Percentiles rank a stretch among this genome's conserved stretches.
Conservation (phyloP, 495 filamentous ascomycete genomes). For the Daldinia concentrica region DNA sequence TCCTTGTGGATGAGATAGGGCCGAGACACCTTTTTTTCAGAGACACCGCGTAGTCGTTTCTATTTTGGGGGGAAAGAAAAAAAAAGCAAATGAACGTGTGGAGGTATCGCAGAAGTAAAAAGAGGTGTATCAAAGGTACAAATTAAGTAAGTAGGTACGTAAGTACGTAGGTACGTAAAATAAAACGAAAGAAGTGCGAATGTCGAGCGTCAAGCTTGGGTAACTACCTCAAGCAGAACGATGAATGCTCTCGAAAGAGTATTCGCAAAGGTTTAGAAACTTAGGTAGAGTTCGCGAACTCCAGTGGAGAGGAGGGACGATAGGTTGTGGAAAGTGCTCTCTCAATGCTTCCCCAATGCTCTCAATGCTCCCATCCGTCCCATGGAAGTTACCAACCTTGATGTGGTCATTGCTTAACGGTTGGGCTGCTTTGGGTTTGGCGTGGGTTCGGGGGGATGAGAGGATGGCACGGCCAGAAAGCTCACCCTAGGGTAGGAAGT, state of each 20-base stretch:
- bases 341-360: background rate
- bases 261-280: constrained; percentile 34
- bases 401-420: constrained; percentile 31
- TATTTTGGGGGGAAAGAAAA: constrained; percentile 13
- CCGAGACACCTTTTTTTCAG: constrained; percentile 31
- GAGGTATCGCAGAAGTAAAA: constrained; percentile 10
- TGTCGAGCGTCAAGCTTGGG: constrained; percentile 16
- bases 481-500: constrained; percentile 14
- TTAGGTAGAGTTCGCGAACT: constrained; percentile 22
- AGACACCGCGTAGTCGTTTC: constrained; percentile 28
- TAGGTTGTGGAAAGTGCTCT: constrained; percentile 24
- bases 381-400: constrained; percentile 6
- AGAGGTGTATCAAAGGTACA: constrained; percentile 1
- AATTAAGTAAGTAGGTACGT: constrained; percentile 29
- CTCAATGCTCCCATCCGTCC: background rate
- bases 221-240: constrained; percentile 31
- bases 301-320: constrained; percentile 27
- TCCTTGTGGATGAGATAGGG: constrained; percentile 25
- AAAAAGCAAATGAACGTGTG: constrained; percentile 26
- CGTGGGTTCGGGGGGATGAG: constrained; percentile 10
- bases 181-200: constrained; percentile 22
- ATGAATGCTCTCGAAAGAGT: constrained; percentile 36
- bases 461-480: constrained; percentile 4
- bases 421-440: constrained; percentile 33
- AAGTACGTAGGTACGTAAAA: constrained; percentile 4